These are phyloP conservation scores for Naganishia kalamii DNA, from an alignment of 768 basidiomycete species.

Conservation along the genomic window DNA sequence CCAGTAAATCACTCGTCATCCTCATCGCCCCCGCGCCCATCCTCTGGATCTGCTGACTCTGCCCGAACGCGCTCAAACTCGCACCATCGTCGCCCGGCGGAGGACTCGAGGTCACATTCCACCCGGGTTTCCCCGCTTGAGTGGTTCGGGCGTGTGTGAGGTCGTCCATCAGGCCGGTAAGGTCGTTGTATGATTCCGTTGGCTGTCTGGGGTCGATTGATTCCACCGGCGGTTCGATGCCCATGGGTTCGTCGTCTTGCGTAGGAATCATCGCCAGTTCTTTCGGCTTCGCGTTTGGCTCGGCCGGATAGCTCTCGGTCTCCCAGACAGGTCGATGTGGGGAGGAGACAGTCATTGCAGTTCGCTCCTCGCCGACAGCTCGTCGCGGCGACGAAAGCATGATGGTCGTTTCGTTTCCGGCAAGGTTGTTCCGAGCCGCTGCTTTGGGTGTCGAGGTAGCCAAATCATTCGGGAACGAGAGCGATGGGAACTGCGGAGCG, in stretches of 20 bases:
- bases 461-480: not conserved
- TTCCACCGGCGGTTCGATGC: not conserved
- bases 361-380: no score
- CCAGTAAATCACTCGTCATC: not conserved
- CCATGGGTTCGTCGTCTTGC: no score
- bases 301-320: not conserved
- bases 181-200: not conserved
- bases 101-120: not conserved
- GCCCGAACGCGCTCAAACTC: not conserved
- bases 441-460: not conserved
- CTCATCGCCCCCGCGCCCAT: not conserved
- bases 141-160: not conserved
- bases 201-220: no score
- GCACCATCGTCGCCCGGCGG: not conserved
- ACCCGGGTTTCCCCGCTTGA: not conserved
- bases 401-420: not conserved
- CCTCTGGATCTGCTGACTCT: not conserved
- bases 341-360: not conserved
- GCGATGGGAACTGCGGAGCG: not conserved
- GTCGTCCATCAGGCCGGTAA: slow-evolving; percentile 9
- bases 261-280: no score
- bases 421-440: not conserved
- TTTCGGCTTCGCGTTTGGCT: not conserved
- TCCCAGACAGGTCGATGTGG: not conserved
- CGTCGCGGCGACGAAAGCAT: not conserved